Evolutionary conservation across 371 early-diverging fungal genomes (phyloP).

Genomic region (Mortierella sp.): DNA sequence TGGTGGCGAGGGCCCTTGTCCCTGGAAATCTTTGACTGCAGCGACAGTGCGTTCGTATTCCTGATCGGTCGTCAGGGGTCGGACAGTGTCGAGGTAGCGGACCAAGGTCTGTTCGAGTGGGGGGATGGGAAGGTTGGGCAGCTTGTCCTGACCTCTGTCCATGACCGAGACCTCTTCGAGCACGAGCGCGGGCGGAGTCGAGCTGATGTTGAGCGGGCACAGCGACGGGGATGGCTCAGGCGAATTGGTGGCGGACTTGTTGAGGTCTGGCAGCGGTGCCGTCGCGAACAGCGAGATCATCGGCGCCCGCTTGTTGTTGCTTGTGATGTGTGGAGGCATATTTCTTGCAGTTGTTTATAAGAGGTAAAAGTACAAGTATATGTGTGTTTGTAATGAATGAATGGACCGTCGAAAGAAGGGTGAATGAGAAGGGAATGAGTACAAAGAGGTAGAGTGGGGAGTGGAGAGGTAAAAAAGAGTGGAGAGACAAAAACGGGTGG

Average conservation of each 20-base stretch:
- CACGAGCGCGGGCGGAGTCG: constrained; percentile 17
- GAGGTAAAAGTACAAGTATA: background rate
- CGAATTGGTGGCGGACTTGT: constrained; percentile 47
- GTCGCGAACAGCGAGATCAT: constrained; percentile 47
- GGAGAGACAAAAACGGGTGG: constrained; percentile 20
- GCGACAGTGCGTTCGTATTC: constrained; percentile 75
- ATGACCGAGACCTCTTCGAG: constrained; percentile 58
- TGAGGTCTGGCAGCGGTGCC: constrained; percentile 43
- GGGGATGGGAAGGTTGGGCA: constrained; percentile 91
- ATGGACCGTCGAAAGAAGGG: background rate
- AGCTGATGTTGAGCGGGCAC: background rate
- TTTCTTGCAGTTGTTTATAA: background rate
- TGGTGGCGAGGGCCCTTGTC: constrained; percentile 9
- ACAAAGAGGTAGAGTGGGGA: constrained; percentile 10
- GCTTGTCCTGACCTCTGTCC: constrained; percentile 66
- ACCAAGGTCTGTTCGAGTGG: constrained; percentile 84
- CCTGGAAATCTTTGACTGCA: constrained; percentile 77
- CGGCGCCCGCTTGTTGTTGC: constrained; percentile 22
- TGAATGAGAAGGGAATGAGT: constrained; percentile 35
- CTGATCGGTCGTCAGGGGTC: constrained; percentile 80
- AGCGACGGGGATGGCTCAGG: constrained; percentile 35
- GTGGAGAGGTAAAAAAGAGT: constrained; percentile 19
- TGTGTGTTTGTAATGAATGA: background rate
- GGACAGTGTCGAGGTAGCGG: constrained; percentile 79
- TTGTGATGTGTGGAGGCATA: constrained; percentile 31